Evolutionary conservation across 106 monocot species (phyloP), one percentile per base, ranked within the genome.

Genomic region (Phalaenopsis equestris): DNA sequence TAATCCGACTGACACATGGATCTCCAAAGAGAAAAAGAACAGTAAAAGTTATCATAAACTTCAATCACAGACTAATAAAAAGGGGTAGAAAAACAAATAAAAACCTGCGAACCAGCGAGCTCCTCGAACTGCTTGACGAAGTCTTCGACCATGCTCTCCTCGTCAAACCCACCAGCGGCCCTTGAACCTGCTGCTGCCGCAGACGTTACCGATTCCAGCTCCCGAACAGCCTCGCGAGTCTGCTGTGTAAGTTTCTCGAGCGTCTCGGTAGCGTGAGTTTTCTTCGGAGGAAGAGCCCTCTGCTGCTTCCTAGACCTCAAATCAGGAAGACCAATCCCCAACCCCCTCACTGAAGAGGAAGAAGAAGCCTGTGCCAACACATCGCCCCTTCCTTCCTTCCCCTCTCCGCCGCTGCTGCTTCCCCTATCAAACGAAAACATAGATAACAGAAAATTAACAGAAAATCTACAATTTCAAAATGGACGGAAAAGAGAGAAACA

Each of bases 81-180:
- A 42, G 41, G 17, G 3, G n/a, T 8, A 70, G 4, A n/a, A 72
- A 55, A 55, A 9, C 0, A 38, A 41, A 24, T 3, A 14, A 3
- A 78, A 45, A 79, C 83, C 83, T 83, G 83, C 56, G 83, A 83
- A 52, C 83, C 83, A 24, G 83, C 83, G 39, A 83, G 77, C 39
- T 78, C 73, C 36, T 83, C 78, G 56, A 83, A 83, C 30, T 83
- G 83, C 57, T 83, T 83, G 6, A 83, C 78, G 37, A 83, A 74
- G 72, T 83, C 83, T 39, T 83, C 83, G 5, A 77, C 75, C 75
- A 77, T 83, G 55, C 83, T 73, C 45, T 83, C 78, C 36, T 78
- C 67, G 43, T 83, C 78, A 78, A 82, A 57, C 58, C 82, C 67
- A 4, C 65, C 46, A 6, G 72, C 16, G n/a, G 56, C 83, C 42